These are phyloP conservation scores for Paecilomyces formosus DNA, from an alignment of 2,329 filamentous ascomycete genomes.

Conservation along the genomic window DNA sequence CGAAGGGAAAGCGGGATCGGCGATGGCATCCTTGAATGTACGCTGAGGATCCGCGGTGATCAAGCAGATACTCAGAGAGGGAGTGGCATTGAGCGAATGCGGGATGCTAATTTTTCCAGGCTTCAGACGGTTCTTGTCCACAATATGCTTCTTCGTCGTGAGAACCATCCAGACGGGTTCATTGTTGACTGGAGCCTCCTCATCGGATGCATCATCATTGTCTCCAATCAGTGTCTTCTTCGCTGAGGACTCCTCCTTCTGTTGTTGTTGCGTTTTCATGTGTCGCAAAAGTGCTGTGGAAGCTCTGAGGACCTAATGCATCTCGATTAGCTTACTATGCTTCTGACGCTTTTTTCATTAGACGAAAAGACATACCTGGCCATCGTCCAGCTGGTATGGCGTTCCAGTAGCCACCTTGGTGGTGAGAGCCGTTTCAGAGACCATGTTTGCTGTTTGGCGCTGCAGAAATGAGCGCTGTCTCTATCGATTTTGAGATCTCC, in stretches of 20 bases:
- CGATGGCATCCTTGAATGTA: conserved; percentile 81
- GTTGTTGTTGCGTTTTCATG: conserved; percentile 44
- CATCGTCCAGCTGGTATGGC: conserved; percentile 42
- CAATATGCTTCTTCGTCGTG: conserved; percentile 59
- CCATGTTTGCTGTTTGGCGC: conserved; percentile 25
- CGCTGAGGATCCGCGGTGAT: conserved; percentile 80
- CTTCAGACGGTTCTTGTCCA: conserved; percentile 71
- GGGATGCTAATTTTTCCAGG: conserved; percentile 75
- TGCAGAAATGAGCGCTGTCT: conserved; percentile 5
- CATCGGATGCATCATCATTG: conserved; percentile 38
- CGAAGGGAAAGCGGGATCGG: conserved; percentile 62
- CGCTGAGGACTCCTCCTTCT: conserved; percentile 40
- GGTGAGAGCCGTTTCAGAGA: conserved; percentile 30
- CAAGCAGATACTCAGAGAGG: conserved; percentile 67
- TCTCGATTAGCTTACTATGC: conserved; percentile 10
- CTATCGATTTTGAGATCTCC: conserved; percentile 19
- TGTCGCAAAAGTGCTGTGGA: conserved; percentile 52
- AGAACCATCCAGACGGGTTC: conserved; percentile 55
- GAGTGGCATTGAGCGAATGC: conserved; percentile 63
- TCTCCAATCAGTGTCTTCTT: conserved; percentile 50
- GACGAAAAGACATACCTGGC: conserved; percentile 30
- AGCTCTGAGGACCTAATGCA: conserved; percentile 48
- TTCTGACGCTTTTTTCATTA: background rate
- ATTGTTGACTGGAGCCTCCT: conserved; percentile 38
- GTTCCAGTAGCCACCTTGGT: conserved; percentile 34